Evolutionary conservation across 148 eudicot genomes (phyloP), one percentile per base, ranked within the genome.

Genomic region (Vaccinium corymbosum): DNA sequence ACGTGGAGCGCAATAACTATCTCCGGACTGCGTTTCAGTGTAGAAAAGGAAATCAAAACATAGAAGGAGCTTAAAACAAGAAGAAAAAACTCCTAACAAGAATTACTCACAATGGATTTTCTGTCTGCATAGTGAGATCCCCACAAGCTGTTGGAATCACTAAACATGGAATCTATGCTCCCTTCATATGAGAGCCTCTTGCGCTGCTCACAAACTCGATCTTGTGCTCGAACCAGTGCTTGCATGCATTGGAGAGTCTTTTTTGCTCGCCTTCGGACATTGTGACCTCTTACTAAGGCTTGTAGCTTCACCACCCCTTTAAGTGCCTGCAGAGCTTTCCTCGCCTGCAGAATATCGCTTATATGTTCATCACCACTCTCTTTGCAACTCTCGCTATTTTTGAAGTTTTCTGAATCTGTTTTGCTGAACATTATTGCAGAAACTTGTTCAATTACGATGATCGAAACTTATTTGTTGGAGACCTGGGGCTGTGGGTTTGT

Each of bases 291-390:
- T 83, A 92, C 89, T 73, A 94, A 79, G 52, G 98, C 98, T 89
- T 97, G 99, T 83, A 96, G 91, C 89, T 88, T 89, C 73, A 96
- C 98, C 14, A 96, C 88, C 57, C 98, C 98, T 86, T 90, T 92
- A 59, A 96, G 86, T n/a, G 98, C 98, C 32, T 83, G 85, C 10
- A 91, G 90, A 51, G 98, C 98, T 85, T 94, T 91, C 85, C 94
- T 92, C 71, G 98, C 98, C 98, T 95, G 22, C 50, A n/a, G 48
- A 78, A 78, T 1, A 25, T 51, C 46, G 29, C 38, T 51, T 11
- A 16, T 15, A 78, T 3, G 35, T 52, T 49, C 55, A 49, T 4
- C 12, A n/a, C 14, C 52, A n/a, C 62, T 78, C 80, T 76, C 17
- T 76, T 50, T 27, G 73, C 73, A 68, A 13, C 17, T 68, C 73